Percentiles rank a stretch among this genome's conserved stretches.
Evolutionary conservation across 1,284 basidiomycete genomes (phyloP).

Genomic region (Boletellus sp.): DNA sequence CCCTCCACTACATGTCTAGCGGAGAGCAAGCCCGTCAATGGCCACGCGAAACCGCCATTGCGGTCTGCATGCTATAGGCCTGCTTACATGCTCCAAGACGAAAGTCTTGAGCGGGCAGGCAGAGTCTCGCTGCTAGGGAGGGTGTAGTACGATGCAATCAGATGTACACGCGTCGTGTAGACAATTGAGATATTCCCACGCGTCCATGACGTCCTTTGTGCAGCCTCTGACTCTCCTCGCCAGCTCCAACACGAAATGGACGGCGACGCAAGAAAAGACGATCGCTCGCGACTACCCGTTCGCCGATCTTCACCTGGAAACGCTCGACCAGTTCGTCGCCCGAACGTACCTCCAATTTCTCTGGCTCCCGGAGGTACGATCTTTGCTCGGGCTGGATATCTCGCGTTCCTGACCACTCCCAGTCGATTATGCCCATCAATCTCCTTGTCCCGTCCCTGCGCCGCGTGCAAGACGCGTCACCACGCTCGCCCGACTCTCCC

Average conservation of each 20-base stretch:
- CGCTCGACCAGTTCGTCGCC: slow-evolving; percentile 45
- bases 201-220: slow-evolving; percentile 17
- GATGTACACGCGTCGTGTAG: too few species aligned
- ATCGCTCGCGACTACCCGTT: slow-evolving; percentile 50
- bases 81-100: slow-evolving; percentile 79
- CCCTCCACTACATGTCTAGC: slow-evolving; percentile 18
- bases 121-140: slow-evolving; percentile 34
- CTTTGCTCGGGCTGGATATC: background rate
- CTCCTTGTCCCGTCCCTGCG: slow-evolving; percentile 53
- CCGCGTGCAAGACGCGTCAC: slow-evolving; percentile 38
- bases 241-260: slow-evolving; percentile 38
- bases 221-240: slow-evolving; percentile 19
- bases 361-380: slow-evolving; percentile 67
- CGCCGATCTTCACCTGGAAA: slow-evolving; percentile 35
- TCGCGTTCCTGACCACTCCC: slow-evolving; percentile 13
- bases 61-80: slow-evolving; percentile 52
- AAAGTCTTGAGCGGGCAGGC: slow-evolving; percentile 70
- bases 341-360: slow-evolving; percentile 68
- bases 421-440: slow-evolving; percentile 68
- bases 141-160: slow-evolving; percentile 3
- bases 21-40: slow-evolving; percentile 11
- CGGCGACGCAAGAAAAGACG: slow-evolving; percentile 47
- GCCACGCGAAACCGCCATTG: slow-evolving; percentile 5
- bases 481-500: slow-evolving; percentile 15
- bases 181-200: background rate